These are phyloP conservation scores for Thielaviopsis punctulata DNA, from an alignment of 2,329 filamentous ascomycete species.

Conservation along the genomic window DNA sequence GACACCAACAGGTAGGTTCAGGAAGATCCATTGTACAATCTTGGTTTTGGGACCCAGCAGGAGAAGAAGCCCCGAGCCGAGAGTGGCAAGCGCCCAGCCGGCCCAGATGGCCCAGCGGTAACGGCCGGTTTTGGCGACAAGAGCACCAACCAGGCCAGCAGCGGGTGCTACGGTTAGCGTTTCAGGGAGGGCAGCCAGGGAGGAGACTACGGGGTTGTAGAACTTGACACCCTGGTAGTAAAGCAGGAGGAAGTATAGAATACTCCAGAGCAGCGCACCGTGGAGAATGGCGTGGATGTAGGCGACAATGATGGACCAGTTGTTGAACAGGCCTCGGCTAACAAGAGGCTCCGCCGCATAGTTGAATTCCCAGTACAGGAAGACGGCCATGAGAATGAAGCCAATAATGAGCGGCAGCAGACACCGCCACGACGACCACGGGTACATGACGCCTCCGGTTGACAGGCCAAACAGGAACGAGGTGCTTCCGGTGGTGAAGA, in stretches of 20 bases:
- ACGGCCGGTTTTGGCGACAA: conserved; percentile 35
- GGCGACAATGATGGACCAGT: conserved; percentile 30
- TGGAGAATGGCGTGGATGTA: conserved; percentile 38
- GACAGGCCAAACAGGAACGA: conserved; percentile 29
- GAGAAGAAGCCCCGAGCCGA: conserved; percentile 39
- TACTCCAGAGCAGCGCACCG: conserved; percentile 35
- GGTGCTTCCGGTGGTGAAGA: conserved; percentile 43
- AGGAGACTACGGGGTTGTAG: conserved; percentile 34
- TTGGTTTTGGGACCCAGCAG: conserved; percentile 31
- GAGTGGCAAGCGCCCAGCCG: conserved; percentile 42
- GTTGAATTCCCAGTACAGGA: conserved; percentile 36
- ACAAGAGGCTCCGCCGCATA: conserved; percentile 33
- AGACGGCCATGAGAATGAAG: conserved; percentile 29
- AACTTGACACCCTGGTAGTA: conserved; percentile 35
- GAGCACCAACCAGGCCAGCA: conserved; percentile 35
- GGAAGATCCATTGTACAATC: conserved; percentile 38
- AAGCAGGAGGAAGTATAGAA: conserved; percentile 35
- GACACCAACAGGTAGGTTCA: conserved; percentile 41
- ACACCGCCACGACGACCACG: conserved; percentile 44
- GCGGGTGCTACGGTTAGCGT: conserved; percentile 47
- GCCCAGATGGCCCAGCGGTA: conserved; percentile 44
- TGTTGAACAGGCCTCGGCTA: conserved; percentile 27
- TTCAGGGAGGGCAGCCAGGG: conserved; percentile 40
- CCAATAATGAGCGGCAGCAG: conserved; percentile 45
- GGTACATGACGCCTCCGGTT: conserved; percentile 45